These are phyloP conservation scores for Dactylella cylindrospora DNA, from an alignment of 2,329 filamentous ascomycete genomes.

Conservation along the genomic window DNA sequence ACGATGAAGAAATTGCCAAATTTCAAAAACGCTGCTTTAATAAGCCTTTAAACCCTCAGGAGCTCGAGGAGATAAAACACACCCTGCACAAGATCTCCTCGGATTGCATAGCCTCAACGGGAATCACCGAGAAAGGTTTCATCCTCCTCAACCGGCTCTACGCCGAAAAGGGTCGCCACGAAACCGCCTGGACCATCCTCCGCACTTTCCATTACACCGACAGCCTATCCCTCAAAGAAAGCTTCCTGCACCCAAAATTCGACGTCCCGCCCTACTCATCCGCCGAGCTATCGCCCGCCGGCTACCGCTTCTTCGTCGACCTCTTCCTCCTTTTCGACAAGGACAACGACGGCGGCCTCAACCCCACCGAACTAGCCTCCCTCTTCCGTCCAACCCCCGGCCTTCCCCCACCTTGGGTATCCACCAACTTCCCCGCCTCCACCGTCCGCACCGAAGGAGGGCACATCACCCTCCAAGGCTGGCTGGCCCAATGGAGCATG, in stretches of 20 bases:
- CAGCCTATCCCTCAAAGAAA: conserved; percentile 86
- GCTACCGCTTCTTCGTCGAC: conserved; percentile 97
- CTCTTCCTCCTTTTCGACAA: conserved; percentile 93
- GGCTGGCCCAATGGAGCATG: conserved; percentile 99
- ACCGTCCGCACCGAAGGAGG: conserved; percentile 95
- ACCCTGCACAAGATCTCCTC: conserved; percentile 73
- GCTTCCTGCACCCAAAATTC: conserved; percentile 87
- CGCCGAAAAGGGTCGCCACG: conserved; percentile 93
- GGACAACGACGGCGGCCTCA: conserved; percentile 93
- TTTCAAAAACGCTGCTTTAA: conserved; percentile 85
- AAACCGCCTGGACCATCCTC: conserved; percentile 97
- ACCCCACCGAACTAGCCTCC: conserved; percentile 77
- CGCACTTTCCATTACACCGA: conserved; percentile 95
- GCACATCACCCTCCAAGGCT: conserved; percentile 92
- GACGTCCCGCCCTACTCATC: conserved; percentile 91
- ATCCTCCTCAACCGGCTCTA: conserved; percentile 92
- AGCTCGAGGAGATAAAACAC: conserved; percentile 86
- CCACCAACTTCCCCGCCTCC: conserved; percentile 85
- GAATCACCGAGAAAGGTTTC: conserved; percentile 81
- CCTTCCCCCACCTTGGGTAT: conserved; percentile 79
- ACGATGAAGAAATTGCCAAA: conserved; percentile 83
- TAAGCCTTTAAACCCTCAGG: conserved; percentile 75
- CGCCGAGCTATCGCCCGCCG: conserved; percentile 87
- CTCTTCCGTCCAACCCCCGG: conserved; percentile 93
- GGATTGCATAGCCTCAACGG: conserved; percentile 64